phyloP scores from a whole-genome alignment of 1,284 basidiomycete species.

The Irpex lacteus region DNA sequence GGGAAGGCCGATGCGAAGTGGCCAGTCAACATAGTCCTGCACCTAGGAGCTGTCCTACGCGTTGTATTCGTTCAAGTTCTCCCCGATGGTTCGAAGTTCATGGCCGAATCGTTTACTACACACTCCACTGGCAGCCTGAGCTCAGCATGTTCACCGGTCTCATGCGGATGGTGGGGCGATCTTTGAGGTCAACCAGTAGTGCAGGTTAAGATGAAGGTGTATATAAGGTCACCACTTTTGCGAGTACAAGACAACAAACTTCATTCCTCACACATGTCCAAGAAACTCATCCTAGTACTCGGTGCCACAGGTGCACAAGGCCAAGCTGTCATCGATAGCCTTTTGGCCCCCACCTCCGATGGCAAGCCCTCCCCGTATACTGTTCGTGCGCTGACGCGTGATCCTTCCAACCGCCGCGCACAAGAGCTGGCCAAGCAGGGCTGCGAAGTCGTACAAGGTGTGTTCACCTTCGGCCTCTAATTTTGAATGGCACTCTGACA shows the following conservation, averaged over 20 bases:
- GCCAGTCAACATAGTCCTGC: too few species aligned
- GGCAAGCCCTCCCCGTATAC: slow-evolving; percentile 43
- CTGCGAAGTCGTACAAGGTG: slow-evolving; percentile 43
- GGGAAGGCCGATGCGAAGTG: too few species aligned
- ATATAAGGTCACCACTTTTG: neutral
- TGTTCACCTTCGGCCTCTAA: neutral
- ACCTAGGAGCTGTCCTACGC: too few species aligned
- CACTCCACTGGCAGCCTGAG: too few species aligned
- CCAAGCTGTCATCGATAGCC: slow-evolving; percentile 40
- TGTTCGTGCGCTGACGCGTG: slow-evolving; percentile 45
- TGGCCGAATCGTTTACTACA: too few species aligned
- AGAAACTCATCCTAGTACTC: slow-evolving; percentile 47
- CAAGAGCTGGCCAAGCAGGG: slow-evolving; percentile 36
- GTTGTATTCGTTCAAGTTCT: too few species aligned
- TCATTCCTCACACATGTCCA: slow-evolving; percentile 2
- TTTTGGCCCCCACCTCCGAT: slow-evolving; percentile 35
- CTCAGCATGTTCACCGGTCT: too few species aligned
- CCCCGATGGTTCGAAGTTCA: too few species aligned
- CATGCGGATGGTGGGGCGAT: too few species aligned
- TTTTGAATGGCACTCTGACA: neutral
- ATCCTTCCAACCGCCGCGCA: slow-evolving; percentile 36
- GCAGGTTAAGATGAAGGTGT: neutral
- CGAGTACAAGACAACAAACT: neutral
- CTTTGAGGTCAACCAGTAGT: too few species aligned
- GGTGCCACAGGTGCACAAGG: slow-evolving; percentile 53